Evolutionary conservation across 805 yeast genomes (phyloP), one percentile per base, ranked within the genome.

Genomic region (Nakazawaea ishiwadae): DNA sequence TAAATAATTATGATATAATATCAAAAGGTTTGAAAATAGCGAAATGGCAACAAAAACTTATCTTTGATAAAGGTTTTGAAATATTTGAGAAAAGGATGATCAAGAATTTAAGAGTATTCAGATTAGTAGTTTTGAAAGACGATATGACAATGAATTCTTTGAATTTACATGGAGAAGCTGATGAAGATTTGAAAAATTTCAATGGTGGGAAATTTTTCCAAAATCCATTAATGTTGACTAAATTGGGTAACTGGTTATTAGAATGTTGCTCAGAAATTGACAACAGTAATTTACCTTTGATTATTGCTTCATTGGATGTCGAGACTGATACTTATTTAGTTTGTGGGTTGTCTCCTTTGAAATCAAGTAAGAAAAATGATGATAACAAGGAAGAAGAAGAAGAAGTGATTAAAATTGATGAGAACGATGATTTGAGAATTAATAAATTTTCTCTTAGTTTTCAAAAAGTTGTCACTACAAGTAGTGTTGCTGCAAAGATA

Each of bases 361-460:
- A 79, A 50, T 87, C 91, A 18, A 65, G 59, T 34, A 53, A 55
- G 48, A 53, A 51, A 21, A 66, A 65, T 4, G 59, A 58, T 23
- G 67, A 54, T 8, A 57, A 49, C 5, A 54, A 45, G 5, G 48
- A 52, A 34, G 39, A 44, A 4, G 52, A 44, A 9, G 45, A 46
- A 11, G 57, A 45, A 12, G 57, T 51, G n/a, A 33, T 52, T n/a
- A 49, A 53, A 23, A 6, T 21, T 10, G 23, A 24, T n/a, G 33
- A 64, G 63, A 19, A 69, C 70, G 24, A 72, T 80, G 0, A 61
- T 80, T 15, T 37, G 35, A 42, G 45, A 27, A 63, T 82, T 38
- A 91, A 93, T 56, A 81, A 87, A 6, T 93, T 93, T 56, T 90
- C 96, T 35, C 77, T 83, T 44, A 96, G 96, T 27, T 93, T 93